phyloP scores from a whole-genome alignment of 2,329 filamentous ascomycete species.

The Cryphonectria parasitica region DNA sequence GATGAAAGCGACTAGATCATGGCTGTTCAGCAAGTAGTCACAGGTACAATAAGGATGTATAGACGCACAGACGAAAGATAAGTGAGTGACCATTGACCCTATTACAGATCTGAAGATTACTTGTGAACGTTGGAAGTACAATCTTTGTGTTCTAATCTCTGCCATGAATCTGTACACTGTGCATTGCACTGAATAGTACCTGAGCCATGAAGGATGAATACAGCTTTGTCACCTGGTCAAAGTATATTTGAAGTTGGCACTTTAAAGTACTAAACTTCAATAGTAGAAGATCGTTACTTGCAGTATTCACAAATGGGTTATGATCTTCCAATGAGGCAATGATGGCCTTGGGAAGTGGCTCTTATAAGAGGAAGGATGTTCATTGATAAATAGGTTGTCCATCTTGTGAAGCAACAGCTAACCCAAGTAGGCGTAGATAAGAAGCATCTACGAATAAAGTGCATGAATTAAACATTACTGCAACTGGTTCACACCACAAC shows the following conservation, averaged over 20 bases:
- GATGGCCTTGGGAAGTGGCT: no score
- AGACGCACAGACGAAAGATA: not conserved
- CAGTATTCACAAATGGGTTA: no score
- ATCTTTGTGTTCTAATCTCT: not conserved
- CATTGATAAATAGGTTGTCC: not conserved
- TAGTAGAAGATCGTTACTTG: no score
- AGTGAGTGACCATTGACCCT: not conserved
- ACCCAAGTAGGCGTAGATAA: constrained; percentile 7
- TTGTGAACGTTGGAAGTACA: not conserved
- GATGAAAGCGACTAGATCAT: not conserved
- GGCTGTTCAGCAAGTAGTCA: not conserved
- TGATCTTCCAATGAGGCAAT: no score
- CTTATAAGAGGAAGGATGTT: not conserved
- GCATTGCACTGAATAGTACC: not conserved
- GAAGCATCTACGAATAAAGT: not conserved
- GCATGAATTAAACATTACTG: not conserved
- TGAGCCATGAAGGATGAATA: no score
- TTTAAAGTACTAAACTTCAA: no score
- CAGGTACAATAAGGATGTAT: not conserved
- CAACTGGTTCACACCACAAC: no score
- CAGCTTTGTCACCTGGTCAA: no score
- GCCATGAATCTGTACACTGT: not conserved
- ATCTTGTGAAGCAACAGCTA: not conserved
- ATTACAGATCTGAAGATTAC: not conserved
- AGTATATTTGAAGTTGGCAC: no score